These are phyloP conservation scores for Oxalis stricta DNA, from an alignment of 441 rosid species.

Conservation along the genomic window DNA sequence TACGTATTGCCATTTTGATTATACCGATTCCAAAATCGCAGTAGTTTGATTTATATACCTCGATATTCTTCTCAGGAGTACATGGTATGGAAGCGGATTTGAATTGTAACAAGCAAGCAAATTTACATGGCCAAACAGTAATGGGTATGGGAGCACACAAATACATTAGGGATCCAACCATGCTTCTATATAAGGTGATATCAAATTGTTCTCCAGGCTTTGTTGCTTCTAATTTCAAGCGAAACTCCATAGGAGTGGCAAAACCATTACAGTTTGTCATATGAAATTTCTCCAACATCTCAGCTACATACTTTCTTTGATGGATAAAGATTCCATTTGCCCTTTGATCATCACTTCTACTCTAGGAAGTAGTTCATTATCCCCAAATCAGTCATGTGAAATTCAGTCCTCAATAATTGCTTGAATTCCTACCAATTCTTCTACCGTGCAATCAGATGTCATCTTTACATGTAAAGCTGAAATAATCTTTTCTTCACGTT, in stretches of 20 bases:
- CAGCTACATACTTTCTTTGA: neutral
- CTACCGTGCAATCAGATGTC: no score
- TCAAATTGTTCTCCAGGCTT: neutral
- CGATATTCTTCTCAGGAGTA: no score
- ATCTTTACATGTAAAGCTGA: no score
- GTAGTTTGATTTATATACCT: no score
- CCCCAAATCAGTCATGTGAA: neutral
- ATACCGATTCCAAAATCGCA: no score
- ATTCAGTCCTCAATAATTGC: neutral
- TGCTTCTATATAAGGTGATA: neutral
- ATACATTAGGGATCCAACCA: neutral
- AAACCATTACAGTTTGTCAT: neutral
- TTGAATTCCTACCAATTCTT: neutral
- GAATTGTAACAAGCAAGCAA: no score
- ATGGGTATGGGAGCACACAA: no score
- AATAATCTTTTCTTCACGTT: no score
- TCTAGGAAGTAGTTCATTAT: neutral
- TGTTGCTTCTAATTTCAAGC: neutral
- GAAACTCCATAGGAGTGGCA: neutral
- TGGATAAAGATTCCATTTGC: neutral
- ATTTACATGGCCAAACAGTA: no score
- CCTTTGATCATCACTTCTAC: neutral
- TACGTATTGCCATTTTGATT: no score
- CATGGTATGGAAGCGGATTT: no score
- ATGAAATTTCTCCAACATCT: neutral